Evolutionary conservation across 2,329 filamentous ascomycete species (phyloP), one percentile per base, ranked within the genome.

Genomic region (Berkeleyomyces basicola): DNA sequence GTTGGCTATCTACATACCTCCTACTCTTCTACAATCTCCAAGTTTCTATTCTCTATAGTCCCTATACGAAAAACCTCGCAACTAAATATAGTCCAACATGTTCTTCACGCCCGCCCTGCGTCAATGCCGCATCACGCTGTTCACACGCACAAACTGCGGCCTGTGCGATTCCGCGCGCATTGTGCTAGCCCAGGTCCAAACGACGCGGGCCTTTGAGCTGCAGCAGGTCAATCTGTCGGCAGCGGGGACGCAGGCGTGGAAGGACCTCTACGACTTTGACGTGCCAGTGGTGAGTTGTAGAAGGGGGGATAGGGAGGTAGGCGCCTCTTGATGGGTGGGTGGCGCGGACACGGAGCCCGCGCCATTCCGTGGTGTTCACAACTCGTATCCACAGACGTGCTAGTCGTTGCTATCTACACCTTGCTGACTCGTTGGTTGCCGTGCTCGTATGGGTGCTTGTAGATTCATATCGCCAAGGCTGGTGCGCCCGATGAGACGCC

Each of bases 221-320:
- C 76, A 77, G 6, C 86, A 90, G 71, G 77, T 88, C 65, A 83
- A 90, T 70, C 82, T 90, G 46, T 82, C 87, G 73, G 78, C 80
- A 58, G 77, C 80, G 0, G 80, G 82, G 36, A 78, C 79, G 14
- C 79, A 82, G 66, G 74, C 76, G 33, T 92, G 88, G 88, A 83
- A 81, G 68, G 78, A 84, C 58, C 69, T 90, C 0, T 92, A 92
- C 70, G 87, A 90, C 64, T 88, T 90, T 70, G 88, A 92, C 67
- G 87, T 88, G 6, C 88, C 88, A 0, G 88, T 91, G 69, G 87
- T 91, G 75, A 69, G 79, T 72, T 16, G 5, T 7, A 16, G 10
- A n/a, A n/a, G n/a, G n/a, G n/a, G n/a, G n/a, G n/a, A 23, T 11
- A 3, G 31, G 31, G 1, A 47, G n/a, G 44, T n/a, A 3, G 44